Conservation (phyloP, 495 filamentous ascomycete genomes). For the Hyaloscypha hepaticicola region DNA sequence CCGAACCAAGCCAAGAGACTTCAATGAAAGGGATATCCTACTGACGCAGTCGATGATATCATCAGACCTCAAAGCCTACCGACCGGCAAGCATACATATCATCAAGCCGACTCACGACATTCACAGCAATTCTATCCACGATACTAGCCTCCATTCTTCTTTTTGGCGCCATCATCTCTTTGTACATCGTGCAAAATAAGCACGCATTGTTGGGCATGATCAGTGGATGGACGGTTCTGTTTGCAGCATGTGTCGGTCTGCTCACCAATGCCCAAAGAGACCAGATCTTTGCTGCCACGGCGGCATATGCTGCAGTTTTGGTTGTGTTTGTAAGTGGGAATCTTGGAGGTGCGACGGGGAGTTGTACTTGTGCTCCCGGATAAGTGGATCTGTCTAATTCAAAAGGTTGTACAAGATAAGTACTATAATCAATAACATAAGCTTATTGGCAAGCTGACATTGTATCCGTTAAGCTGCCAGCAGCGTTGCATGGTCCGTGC, state of each 20-base stretch:
- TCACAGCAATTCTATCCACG: background rate
- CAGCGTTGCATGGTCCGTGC: too few species aligned
- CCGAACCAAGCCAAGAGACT: too few species aligned
- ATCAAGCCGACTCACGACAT: background rate
- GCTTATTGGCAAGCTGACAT: too few species aligned
- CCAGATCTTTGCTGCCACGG: slow-evolving; percentile 32
- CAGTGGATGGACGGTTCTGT: background rate
- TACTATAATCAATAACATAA: too few species aligned
- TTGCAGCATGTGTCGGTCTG: slow-evolving; percentile 21
- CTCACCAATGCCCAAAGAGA: slow-evolving; percentile 30
- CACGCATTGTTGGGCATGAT: background rate
- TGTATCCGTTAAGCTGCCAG: too few species aligned
- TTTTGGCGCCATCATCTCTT: background rate
- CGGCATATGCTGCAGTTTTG: slow-evolving; percentile 25
- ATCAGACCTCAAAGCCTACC: background rate
- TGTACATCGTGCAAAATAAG: background rate
- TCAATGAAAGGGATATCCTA: too few species aligned
- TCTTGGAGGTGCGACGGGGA: slow-evolving; percentile 1
- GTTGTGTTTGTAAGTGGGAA: slow-evolving; percentile 34
- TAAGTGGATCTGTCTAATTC: too few species aligned
- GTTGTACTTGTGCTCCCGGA: too few species aligned
- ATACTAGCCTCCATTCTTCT: background rate
- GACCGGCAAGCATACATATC: background rate
- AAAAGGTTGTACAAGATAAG: too few species aligned
- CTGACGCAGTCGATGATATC: too few species aligned